Evolutionary conservation across 2,329 filamentous ascomycete species (phyloP).

Genomic region (Onygenales sp.): DNA sequence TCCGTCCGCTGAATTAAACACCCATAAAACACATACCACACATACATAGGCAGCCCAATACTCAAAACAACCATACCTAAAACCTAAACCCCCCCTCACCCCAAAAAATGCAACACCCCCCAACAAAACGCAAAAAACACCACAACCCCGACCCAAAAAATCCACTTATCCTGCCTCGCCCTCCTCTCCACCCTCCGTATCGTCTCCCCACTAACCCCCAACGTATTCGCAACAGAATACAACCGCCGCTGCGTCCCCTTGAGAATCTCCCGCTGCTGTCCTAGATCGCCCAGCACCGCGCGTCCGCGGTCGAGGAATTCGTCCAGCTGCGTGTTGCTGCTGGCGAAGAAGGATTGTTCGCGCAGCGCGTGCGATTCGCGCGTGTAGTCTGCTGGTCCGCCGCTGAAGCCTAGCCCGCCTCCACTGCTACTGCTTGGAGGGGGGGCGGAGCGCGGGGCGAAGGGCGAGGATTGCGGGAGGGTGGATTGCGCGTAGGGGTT

Average conservation of each 20-base stretch:
- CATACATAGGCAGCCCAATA: no score
- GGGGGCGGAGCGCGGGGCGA: slow-evolving; percentile 20
- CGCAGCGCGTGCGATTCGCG: slow-evolving; percentile 76
- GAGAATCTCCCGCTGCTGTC: slow-evolving; percentile 83
- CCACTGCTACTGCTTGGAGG: slow-evolving; percentile 19
- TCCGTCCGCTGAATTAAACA: not conserved
- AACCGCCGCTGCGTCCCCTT: slow-evolving; percentile 88
- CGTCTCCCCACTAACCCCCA: slow-evolving; percentile 89
- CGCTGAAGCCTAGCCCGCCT: slow-evolving; percentile 36
- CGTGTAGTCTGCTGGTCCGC: slow-evolving; percentile 46
- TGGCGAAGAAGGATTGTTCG: slow-evolving; percentile 79
- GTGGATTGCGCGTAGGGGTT: slow-evolving; percentile 74
- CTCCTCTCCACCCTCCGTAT: slow-evolving; percentile 93
- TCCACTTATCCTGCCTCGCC: slow-evolving; percentile 94
- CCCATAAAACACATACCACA: not conserved
- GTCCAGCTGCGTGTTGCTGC: slow-evolving; percentile 76
- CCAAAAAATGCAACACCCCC: slow-evolving; percentile 75
- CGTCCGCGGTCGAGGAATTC: slow-evolving; percentile 89
- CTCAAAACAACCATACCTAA: not conserved
- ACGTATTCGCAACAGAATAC: slow-evolving; percentile 86
- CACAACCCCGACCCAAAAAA: slow-evolving; percentile 79
- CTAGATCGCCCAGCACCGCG: slow-evolving; percentile 79
- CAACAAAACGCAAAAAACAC: slow-evolving; percentile 89
- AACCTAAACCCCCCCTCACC: slow-evolving; percentile 40
- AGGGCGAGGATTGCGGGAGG: slow-evolving; percentile 33